Percentiles rank a stretch among this genome's conserved stretches.
Evolutionary conservation across 768 basidiomycete genomes (phyloP).

Genomic region (Suillus hirtellus): DNA sequence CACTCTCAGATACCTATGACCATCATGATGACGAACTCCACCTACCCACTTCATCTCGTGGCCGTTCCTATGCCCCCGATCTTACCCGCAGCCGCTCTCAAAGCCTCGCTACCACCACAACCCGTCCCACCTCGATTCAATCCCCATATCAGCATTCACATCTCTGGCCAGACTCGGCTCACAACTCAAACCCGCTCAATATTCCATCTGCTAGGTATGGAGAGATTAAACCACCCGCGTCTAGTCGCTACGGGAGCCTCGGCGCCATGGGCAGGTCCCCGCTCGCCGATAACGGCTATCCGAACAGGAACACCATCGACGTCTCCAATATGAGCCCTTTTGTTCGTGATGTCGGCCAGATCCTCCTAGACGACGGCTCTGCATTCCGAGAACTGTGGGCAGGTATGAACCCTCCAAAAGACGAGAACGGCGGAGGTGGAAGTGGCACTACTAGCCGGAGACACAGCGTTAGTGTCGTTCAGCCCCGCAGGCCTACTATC

Average conservation of each 20-base stretch:
- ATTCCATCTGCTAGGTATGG: slow-evolving; percentile 55
- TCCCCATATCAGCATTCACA: slow-evolving; percentile 42
- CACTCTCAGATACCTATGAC: slow-evolving; percentile 58
- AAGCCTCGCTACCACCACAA: slow-evolving; percentile 57
- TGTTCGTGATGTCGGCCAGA: slow-evolving; percentile 79
- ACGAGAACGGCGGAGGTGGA: slow-evolving; percentile 61
- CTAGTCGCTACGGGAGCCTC: slow-evolving; percentile 65
- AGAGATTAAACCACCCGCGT: slow-evolving; percentile 61
- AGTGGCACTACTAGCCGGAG: slow-evolving; percentile 83
- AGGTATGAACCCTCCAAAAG: slow-evolving; percentile 61
- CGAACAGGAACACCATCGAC: slow-evolving; percentile 46
- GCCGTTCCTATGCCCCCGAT: slow-evolving; percentile 63
- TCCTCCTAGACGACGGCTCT: slow-evolving; percentile 71
- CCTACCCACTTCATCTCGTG: slow-evolving; percentile 50
- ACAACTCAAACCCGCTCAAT: slow-evolving; percentile 51
- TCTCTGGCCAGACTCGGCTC: slow-evolving; percentile 57
- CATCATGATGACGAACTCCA: slow-evolving; percentile 42
- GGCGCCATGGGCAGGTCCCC: slow-evolving; percentile 58
- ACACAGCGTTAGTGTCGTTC: slow-evolving; percentile 83
- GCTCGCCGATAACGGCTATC: slow-evolving; percentile 53
- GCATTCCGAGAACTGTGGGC: slow-evolving; percentile 77
- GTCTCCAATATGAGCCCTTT: slow-evolving; percentile 84
- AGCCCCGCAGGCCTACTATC: slow-evolving; percentile 64
- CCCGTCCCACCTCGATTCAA: slow-evolving; percentile 54
- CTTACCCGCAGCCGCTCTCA: slow-evolving; percentile 75